Base-by-base conservation (phyloP, 306 rosid species). In the Pyrus bretschneideri region DNA sequence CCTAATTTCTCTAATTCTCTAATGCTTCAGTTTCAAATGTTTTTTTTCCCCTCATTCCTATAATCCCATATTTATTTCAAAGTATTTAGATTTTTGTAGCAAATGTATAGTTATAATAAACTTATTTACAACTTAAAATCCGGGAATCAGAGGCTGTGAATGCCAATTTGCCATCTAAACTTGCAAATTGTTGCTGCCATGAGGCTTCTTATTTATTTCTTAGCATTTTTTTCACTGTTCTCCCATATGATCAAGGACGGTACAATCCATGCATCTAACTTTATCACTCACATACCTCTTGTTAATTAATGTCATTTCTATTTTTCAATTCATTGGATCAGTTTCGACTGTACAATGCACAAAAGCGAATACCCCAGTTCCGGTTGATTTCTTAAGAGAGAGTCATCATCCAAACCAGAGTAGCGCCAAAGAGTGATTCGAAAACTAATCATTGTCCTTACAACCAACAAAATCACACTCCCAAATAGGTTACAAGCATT, bases 101-200 rank as follows among this genome's bases (percentile, higher is more conserved):
- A 0, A 49, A 21, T 72, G 33, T 8, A n/a, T 54, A 11, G 61
- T 72, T 13, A 5, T 38, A 62, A 5, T 40, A 23, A 23, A 72
- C 51, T 67, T 81, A 55, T 60, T 70, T 74, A 27, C 60, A 74
- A 73, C 52, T 75, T 61, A 35, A 18, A 71, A 38, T 42, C 73
- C 74, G 90, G 97, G 93, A 90, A 74, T 83, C 88, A 78, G 93
- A 90, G 83, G 88, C 80, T 59, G 86, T 87, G 80, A 95, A 92
- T 71, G 83, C 86, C 35, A 81, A 86, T 60, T 85, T 92, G 45
- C 83, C 84, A 63, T 82, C 96, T 52, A 91, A 63, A 70, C 90
- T 95, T 51, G 81, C 90, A 67, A 78, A 65, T 75, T 84, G 91
- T 57, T 65, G 25, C 66, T 80, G 87, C 81, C 77, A 67, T 14